phyloP scores from a whole-genome alignment of 116 monocot species.

The Iris pallida region DNA sequence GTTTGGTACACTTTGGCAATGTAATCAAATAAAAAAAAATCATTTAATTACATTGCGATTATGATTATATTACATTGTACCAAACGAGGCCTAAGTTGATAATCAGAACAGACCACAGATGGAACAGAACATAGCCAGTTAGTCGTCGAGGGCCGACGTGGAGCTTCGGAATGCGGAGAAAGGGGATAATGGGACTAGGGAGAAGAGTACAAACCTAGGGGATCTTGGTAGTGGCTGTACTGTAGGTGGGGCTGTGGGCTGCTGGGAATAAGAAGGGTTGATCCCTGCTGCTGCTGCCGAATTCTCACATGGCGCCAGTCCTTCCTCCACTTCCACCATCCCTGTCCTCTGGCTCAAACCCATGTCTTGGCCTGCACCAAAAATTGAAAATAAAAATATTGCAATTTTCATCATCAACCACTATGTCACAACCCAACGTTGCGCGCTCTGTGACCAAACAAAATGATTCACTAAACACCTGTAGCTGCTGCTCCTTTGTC shows the following conservation, averaged over 20 bases:
- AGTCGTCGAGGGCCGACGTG: no score
- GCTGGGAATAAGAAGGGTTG: conserved; percentile 20
- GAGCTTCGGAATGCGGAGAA: no score
- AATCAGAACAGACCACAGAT: no score
- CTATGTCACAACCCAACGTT: not conserved
- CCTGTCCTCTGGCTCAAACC: not conserved
- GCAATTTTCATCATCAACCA: not conserved
- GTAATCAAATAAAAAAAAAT: no score
- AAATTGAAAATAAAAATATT: not conserved
- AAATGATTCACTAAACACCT: conserved; percentile 2
- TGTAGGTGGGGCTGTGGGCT: conserved; percentile 20
- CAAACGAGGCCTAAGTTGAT: no score
- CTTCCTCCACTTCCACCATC: conserved; percentile 18
- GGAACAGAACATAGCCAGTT: no score
- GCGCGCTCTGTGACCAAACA: not conserved
- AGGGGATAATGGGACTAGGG: not conserved
- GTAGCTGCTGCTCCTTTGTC: conserved; percentile 33
- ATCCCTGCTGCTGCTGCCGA: not conserved
- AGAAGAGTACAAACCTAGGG: conserved; percentile 21
- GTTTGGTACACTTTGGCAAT: no score
- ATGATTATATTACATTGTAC: no score
- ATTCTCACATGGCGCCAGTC: conserved; percentile 13
- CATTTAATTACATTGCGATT: no score
- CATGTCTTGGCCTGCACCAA: conserved; percentile 8
- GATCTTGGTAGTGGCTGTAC: conserved; percentile 14